Conservation (phyloP, 805 yeast genomes). For the Saccharomycopsis olivae region DNA sequence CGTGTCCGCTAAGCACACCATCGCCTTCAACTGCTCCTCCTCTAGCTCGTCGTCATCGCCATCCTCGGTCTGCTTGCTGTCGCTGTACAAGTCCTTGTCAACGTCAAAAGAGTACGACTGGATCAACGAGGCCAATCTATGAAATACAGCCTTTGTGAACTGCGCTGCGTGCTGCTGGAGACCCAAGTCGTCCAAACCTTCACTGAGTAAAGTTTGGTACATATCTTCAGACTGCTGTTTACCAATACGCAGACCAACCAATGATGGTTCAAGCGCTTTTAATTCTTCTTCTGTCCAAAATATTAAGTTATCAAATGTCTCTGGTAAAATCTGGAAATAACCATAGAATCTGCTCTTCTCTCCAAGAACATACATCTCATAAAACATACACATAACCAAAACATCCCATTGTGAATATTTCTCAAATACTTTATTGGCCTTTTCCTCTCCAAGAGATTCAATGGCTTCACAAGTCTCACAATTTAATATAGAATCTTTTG, state of each 20-base stretch:
- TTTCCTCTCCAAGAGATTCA: slow-evolving; percentile 21
- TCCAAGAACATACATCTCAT: slow-evolving; percentile 41
- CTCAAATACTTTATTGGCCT: slow-evolving; percentile 24
- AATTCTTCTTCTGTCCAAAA: slow-evolving; percentile 68
- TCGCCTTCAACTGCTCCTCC: slow-evolving; percentile 42
- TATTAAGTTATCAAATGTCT: slow-evolving; percentile 31
- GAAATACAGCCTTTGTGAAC: slow-evolving; percentile 48
- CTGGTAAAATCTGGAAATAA: slow-evolving; percentile 67
- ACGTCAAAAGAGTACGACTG: slow-evolving; percentile 91
- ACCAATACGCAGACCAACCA: slow-evolving; percentile 62
- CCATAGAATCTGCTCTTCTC: slow-evolving; percentile 50
- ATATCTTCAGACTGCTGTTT: slow-evolving; percentile 50
- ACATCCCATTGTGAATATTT: slow-evolving; percentile 66
- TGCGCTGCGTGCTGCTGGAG: slow-evolving; percentile 22
- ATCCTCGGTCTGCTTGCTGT: slow-evolving; percentile 24
- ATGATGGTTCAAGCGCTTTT: slow-evolving; percentile 51
- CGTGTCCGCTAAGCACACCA: slow-evolving; percentile 92
- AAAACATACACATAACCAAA: slow-evolving; percentile 55
- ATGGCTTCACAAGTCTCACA: slow-evolving; percentile 44
- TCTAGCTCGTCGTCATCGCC: slow-evolving; percentile 18
- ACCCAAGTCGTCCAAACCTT: slow-evolving; percentile 29
- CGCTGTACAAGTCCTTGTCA: slow-evolving; percentile 28
- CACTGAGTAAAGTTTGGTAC: slow-evolving; percentile 37
- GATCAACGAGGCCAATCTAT: slow-evolving; percentile 65
- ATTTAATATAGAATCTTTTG: slow-evolving; percentile 47